These are phyloP conservation scores for Pelargonium exstipulatum DNA, from an alignment of 441 rosid genomes.

Conservation along the genomic window DNA sequence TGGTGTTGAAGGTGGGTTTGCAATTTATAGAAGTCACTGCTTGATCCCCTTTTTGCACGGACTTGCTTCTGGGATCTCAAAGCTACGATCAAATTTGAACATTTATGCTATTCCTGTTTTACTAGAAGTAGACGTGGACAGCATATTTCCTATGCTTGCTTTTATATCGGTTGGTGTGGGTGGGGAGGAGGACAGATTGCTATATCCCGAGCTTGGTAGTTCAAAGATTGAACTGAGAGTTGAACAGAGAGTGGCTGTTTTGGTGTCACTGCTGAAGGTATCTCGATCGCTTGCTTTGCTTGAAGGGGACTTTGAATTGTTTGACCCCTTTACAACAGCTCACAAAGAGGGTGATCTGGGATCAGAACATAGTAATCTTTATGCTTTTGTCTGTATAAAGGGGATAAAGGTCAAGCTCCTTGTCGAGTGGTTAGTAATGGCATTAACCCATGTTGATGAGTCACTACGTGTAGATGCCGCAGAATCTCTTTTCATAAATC, in stretches of 20 bases:
- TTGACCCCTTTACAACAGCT: conserved; percentile 22
- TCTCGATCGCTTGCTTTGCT: conserved; percentile 82
- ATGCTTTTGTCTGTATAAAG: conserved; percentile 61
- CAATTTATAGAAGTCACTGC: conserved; percentile 54
- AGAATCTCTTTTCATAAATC: conserved; percentile 84
- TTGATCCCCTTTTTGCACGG: conserved; percentile 70
- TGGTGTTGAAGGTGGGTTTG: conserved; percentile 73
- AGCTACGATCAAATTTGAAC: conserved; percentile 91
- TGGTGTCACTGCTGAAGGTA: conserved; percentile 81
- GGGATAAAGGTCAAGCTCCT: conserved; percentile 61
- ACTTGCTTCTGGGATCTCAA: conserved; percentile 84
- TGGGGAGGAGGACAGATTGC: conserved; percentile 41
- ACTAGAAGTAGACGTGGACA: conserved; percentile 75
- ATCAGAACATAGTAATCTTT: conserved; percentile 28
- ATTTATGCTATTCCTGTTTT: conserved; percentile 81
- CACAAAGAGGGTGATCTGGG: conserved; percentile 17
- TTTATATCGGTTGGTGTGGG: conserved; percentile 52
- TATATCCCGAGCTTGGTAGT: conserved; percentile 33
- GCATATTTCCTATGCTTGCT: conserved; percentile 82
- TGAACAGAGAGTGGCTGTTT: conserved; percentile 76
- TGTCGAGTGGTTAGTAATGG: conserved; percentile 77
- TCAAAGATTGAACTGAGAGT: conserved; percentile 39
- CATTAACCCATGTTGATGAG: conserved; percentile 87
- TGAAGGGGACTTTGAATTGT: conserved; percentile 84
- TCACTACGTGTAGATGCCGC: conserved; percentile 92